Evolutionary conservation across 2,329 filamentous ascomycete species (phyloP), one percentile per base, ranked within the genome.

Genomic region (Trichothecium roseum): DNA sequence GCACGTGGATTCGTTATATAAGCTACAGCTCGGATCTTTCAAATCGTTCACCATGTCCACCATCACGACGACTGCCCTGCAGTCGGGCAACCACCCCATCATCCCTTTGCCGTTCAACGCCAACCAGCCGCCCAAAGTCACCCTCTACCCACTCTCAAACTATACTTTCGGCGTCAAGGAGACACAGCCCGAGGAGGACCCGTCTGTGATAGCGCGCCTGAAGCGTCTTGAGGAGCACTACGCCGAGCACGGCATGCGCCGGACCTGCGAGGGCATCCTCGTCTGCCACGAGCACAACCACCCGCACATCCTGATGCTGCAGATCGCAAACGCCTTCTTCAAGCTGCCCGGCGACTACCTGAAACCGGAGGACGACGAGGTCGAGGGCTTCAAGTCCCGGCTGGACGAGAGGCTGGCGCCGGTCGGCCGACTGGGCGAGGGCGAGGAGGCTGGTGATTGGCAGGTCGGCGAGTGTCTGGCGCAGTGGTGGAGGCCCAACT

Each of bases 251-350:
- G 91, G 91, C 53, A 98, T 98, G 91, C 81, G 91, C 39, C 81
- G 91, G 37, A 96, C 91, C 14, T 95, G 89, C 60, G 91, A 98
- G 64, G 91, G 88, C 50, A 86, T 98, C 49, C 74, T 98, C 32
- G 86, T 98, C 47, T 98, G 91, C 65, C 91, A 98, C 59, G 91
- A 98, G 63, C 89, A 96, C 69, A 96, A 95, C 64, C 91, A 96
- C 60, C 91, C 91, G 12, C 91, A 98, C 60, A 94, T 98, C 44
- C 68, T 98, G 46, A 96, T 98, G 91, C 73, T 98, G 43, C 91
- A 98, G 69, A 98, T 98, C 52, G 91, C 91, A 36, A 98, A 98
- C 59, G 89, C 91, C 17, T 98, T 98, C 67, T 98, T 98, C 69
- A 98, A 98, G 66, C 74, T 98, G 58, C 91, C 91, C 0, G 91